Conservation (phyloP, 2,329 filamentous ascomycete species). For the Diaporthe vaccinii region DNA sequence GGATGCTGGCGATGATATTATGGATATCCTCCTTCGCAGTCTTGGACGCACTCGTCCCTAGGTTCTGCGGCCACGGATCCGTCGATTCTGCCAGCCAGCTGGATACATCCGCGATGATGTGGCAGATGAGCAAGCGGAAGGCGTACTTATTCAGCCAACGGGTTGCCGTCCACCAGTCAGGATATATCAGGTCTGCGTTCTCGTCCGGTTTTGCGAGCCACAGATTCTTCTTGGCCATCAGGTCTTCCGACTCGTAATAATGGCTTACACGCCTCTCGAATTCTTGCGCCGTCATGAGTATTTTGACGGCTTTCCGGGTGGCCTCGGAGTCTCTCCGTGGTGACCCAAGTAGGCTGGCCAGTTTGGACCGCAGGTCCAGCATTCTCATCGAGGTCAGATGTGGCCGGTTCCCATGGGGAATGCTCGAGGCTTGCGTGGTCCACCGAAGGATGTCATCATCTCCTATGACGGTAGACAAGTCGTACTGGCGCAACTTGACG, state of each 20-base stretch:
- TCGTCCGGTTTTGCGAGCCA: not conserved
- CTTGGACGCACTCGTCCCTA: constrained; percentile 6
- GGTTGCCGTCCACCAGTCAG: constrained; percentile 35
- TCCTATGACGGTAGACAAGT: constrained; percentile 1
- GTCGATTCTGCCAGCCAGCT: constrained; percentile 27
- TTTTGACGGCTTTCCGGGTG: constrained; percentile 20
- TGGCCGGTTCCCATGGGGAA: not conserved
- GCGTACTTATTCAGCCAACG: constrained; percentile 31
- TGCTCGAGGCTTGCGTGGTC: constrained; percentile 14
- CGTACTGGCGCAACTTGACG: constrained; percentile 34
- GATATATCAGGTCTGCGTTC: not conserved
- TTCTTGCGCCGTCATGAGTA: constrained; percentile 32
- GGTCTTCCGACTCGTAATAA: constrained; percentile 25
- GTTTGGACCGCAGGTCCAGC: constrained; percentile 17
- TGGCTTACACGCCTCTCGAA: constrained; percentile 29
- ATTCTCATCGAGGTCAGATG: constrained; percentile 31
- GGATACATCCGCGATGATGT: constrained; percentile 34
- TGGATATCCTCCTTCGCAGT: constrained; percentile 29
- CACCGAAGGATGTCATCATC: constrained; percentile 26
- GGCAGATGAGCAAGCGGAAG: constrained; percentile 30
- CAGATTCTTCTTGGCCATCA: constrained; percentile 12
- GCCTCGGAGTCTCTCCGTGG: constrained; percentile 2
- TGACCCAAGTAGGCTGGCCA: constrained; percentile 14
- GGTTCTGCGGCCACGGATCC: constrained; percentile 8
- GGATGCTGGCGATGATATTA: constrained; percentile 33